phyloP scores from a whole-genome alignment of 768 basidiomycete species.

The Mycena latifolia region DNA sequence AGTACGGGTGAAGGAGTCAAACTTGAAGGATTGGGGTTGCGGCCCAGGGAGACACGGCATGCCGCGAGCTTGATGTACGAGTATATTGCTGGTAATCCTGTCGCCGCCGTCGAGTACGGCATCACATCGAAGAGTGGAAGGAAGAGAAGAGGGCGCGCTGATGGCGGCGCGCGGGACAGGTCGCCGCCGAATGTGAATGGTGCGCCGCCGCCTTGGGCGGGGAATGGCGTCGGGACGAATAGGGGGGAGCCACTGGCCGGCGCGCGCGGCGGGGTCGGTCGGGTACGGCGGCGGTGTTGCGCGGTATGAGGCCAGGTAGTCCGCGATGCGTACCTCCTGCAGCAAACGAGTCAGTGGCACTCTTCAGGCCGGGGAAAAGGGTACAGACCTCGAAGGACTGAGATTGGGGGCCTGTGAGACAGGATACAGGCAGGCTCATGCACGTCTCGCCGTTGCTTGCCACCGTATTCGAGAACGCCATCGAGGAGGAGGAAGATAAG shows the following conservation, averaged over 20 bases:
- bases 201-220: neutral
- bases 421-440: constrained; percentile 23
- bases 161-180: too few species aligned
- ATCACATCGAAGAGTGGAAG: too few species aligned
- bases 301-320: constrained; percentile 52
- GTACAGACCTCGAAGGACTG: constrained; percentile 30
- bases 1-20: too few species aligned
- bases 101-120: too few species aligned
- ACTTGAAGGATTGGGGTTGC: too few species aligned
- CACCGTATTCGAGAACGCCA: neutral
- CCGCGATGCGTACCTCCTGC: constrained; percentile 53
- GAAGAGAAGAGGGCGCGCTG: too few species aligned
- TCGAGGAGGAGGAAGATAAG: neutral
- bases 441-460: constrained; percentile 8
- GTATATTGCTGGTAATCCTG: too few species aligned
- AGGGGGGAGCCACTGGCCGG: constrained; percentile 53
- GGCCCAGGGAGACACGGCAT: too few species aligned
- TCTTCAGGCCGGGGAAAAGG: neutral
- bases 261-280: constrained; percentile 45
- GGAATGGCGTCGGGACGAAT: constrained; percentile 47
- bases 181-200: too few species aligned
- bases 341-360: neutral
- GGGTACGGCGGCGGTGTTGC: constrained; percentile 46
- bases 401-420: constrained; percentile 12
- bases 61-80: too few species aligned